These are phyloP conservation scores for Ganoderma boninense DNA, from an alignment of 1,284 basidiomycete genomes.

Conservation along the genomic window DNA sequence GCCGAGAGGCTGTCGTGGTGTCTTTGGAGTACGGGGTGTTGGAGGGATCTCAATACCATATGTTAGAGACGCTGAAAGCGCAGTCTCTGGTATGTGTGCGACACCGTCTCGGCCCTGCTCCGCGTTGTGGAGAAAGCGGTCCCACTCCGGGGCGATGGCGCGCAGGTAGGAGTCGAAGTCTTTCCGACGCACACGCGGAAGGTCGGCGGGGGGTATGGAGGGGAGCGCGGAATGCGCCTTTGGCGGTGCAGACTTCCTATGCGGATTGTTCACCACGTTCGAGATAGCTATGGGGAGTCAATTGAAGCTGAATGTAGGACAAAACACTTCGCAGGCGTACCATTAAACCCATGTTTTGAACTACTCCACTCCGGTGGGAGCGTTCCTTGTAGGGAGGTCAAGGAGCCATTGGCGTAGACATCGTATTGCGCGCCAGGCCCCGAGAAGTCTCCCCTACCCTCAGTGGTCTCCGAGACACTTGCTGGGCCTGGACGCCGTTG, in stretches of 20 bases:
- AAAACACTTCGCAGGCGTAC: conserved; percentile 47
- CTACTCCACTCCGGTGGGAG: conserved; percentile 79
- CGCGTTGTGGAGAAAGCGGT: conserved; percentile 65
- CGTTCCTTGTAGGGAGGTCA: conserved; percentile 41
- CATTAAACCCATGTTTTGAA: conserved; percentile 81
- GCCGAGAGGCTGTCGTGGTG: conserved; percentile 42
- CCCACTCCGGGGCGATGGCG: conserved; percentile 81
- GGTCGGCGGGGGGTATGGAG: conserved; percentile 70
- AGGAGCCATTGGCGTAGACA: conserved; percentile 32
- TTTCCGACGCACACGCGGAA: conserved; percentile 83
- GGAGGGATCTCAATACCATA: conserved; percentile 30
- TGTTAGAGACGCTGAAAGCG: conserved; percentile 41
- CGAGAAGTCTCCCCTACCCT: conserved; percentile 56
- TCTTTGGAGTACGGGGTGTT: conserved; percentile 42
- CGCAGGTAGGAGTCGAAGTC: conserved; percentile 88
- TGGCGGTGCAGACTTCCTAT: conserved; percentile 84
- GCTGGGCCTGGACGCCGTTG: conserved; percentile 62
- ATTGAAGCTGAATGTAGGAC: conserved; percentile 8
- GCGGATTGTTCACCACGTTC: conserved; percentile 86
- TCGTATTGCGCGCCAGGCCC: conserved; percentile 36
- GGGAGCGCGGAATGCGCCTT: conserved; percentile 86
- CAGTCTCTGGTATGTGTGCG: conserved; percentile 48
- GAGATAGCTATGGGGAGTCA: conserved; percentile 61
- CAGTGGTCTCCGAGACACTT: conserved; percentile 73
- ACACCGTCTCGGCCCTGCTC: conserved; percentile 56